A percentile compares a stretch with the other conserved stretches of the same genome.
These are phyloP conservation scores for Penicillium hesseltinei DNA, from an alignment of 2,329 filamentous ascomycete genomes.

Conservation along the genomic window DNA sequence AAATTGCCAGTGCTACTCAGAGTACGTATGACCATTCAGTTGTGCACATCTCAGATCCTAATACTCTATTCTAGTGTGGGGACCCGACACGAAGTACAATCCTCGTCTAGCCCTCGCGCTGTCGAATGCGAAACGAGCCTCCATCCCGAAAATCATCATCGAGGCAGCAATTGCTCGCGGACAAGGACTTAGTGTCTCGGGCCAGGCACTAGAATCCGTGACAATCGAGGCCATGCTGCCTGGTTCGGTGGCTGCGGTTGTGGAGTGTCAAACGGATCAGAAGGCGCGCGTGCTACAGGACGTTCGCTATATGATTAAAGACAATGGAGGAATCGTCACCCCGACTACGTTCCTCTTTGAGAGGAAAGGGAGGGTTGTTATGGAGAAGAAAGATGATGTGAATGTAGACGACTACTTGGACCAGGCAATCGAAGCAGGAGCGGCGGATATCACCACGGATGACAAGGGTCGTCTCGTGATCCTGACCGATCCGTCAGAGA, in stretches of 20 bases:
- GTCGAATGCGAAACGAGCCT: conserved; percentile 75
- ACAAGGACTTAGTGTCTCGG: conserved; percentile 75
- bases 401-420: conserved; percentile 73
- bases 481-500: conserved; percentile 65
- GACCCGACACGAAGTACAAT: conserved; percentile 71
- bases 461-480: conserved; percentile 69
- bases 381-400: conserved; percentile 59
- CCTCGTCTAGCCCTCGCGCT: conserved; percentile 72
- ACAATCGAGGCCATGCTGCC: conserved; percentile 80
- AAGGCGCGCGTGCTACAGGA: conserved; percentile 72
- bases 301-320: conserved; percentile 68
- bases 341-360: conserved; percentile 83
- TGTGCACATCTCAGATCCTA: conserved; percentile 6
- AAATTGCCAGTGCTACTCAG: conserved; percentile 73
- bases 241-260: conserved; percentile 69
- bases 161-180: conserved; percentile 84
- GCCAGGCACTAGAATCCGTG: conserved; percentile 71
- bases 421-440: conserved; percentile 79
- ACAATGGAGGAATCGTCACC: conserved; percentile 65
- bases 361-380: conserved; percentile 70
- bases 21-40: conserved; percentile 47
- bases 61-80: conserved; percentile 59
- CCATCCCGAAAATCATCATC: conserved; percentile 79
- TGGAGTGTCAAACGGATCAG: conserved; percentile 84
- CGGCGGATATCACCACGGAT: conserved; percentile 55